Base-by-base conservation (phyloP, 1,139 yeast species). In the Saccharomyces uvarum region DNA sequence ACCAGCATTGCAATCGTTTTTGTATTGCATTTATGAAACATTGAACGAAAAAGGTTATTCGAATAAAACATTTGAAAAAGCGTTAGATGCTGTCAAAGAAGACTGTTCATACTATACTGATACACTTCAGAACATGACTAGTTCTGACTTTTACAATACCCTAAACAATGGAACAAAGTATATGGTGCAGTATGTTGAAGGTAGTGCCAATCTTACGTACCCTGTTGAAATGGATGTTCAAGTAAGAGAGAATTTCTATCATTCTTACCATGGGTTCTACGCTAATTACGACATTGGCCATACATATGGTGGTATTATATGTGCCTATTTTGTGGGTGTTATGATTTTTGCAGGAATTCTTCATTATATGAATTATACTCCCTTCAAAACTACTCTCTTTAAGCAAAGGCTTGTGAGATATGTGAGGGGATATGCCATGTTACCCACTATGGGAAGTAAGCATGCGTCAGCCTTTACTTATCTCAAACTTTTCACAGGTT, bases 1-100 rank as follows among this genome's bases (percentile, higher is more conserved):
- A 29, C 64, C 65, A 1, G 65, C 66, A 5, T 57, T 62, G n/a
- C 61, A 57, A 28, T 58, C 64, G 8, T 58, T 61, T 62, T 33
- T 60, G 2, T 38, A 54, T 4, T 63, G 66, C 46, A 56, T 62
- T 2, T 50, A 54, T 38, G 62, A 59, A 31, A 54, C 61, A 46
- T 32, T 60, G n/a, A 21, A 41, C 1, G 60, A 59, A 14, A 31
- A 44, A n/a, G 49, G 48, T 26, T 44, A 49, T 13, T 38, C 49
- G 8, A 44, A 51, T 9, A 14, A 19, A 13, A 33, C 50, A 1
- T 62, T 61, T 50, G 57, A 53, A 13, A 57, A 54, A 14, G 59
- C 62, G 47, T 52, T 61, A 11, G 48, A 21, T 13, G 50, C 53
- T 21, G 49, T 62, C 2, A 49, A 53, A 9, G 42, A 42, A 2